A percentile compares a stretch with the other conserved stretches of the same genome.
Conservation (phyloP, 2,329 filamentous ascomycete genomes). For the Plectosphaerella cucumerina region DNA sequence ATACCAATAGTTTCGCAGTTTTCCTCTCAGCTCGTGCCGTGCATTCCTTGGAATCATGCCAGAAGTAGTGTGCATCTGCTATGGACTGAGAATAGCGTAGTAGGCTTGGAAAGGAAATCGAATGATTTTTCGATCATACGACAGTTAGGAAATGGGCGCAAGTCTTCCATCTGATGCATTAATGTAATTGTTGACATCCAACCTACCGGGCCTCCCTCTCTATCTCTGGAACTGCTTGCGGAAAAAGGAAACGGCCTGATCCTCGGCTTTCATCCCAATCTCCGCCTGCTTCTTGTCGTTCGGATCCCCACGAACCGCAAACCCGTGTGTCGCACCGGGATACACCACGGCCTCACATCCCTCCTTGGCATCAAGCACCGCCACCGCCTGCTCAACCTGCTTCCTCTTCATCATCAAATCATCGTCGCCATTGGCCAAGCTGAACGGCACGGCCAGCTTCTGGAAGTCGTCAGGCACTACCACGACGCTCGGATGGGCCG, state of each 20-base stretch:
- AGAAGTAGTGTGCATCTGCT: no score
- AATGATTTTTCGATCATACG: no score
- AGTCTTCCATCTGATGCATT: no score
- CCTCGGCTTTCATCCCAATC: slow-evolving; percentile 26
- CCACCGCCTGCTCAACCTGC: slow-evolving; percentile 17
- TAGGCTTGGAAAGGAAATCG: no score
- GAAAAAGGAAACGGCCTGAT: slow-evolving; percentile 28
- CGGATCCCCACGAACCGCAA: slow-evolving; percentile 29
- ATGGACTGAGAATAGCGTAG: no score
- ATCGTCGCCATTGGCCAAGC: slow-evolving; percentile 39
- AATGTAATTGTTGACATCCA: no score
- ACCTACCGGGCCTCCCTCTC: no score
- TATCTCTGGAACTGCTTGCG: no score
- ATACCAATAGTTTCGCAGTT: no score
- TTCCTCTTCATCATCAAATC: slow-evolving; percentile 24
- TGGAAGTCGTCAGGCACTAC: slow-evolving; percentile 42
- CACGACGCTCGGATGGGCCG: slow-evolving; percentile 48
- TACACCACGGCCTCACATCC: slow-evolving; percentile 27
- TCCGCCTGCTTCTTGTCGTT: slow-evolving; percentile 26
- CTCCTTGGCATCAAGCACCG: slow-evolving; percentile 21
- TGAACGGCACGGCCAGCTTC: slow-evolving; percentile 36
- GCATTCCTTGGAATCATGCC: no score
- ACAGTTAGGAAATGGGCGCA: no score
- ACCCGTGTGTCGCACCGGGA: slow-evolving; percentile 34
- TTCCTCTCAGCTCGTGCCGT: no score